phyloP scores from a whole-genome alignment of 257 asterid species.

The Jasminum sambac region DNA sequence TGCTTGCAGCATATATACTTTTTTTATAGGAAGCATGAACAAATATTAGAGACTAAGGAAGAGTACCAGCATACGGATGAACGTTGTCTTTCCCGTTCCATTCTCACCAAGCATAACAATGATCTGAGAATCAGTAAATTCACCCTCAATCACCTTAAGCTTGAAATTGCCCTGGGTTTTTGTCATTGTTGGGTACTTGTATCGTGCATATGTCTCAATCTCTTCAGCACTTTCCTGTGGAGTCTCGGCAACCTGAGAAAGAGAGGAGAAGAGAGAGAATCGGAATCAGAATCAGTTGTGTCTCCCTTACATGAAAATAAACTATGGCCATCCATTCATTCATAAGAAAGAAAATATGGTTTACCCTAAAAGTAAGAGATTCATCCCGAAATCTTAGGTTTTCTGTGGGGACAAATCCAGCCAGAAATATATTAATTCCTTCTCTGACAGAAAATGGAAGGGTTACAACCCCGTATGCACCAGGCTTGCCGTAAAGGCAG shows the following conservation, averaged over 20 bases:
- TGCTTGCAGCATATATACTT: too few species aligned
- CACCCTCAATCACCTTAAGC: slow-evolving; percentile 93
- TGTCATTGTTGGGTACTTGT: slow-evolving; percentile 83
- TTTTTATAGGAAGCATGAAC: not conserved
- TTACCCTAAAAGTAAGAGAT: slow-evolving; percentile 87
- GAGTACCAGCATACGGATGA: slow-evolving; percentile 90
- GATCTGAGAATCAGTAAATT: slow-evolving; percentile 98
- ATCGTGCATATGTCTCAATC: slow-evolving; percentile 83
- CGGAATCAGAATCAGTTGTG: slow-evolving; percentile 4
- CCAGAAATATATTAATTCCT: slow-evolving; percentile 91
- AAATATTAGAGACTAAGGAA: slow-evolving; percentile 11
- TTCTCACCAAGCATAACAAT: slow-evolving; percentile 99
- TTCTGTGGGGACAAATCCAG: slow-evolving; percentile 97
- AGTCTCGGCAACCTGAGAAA: slow-evolving; percentile 83
- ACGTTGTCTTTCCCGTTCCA: slow-evolving; percentile 98
- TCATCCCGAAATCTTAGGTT: slow-evolving; percentile 90
- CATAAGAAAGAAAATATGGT: slow-evolving; percentile 11
- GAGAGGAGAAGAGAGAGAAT: too few species aligned
- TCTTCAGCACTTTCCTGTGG: slow-evolving; percentile 94
- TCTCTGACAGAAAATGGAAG: slow-evolving; percentile 97
- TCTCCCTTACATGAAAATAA: slow-evolving; percentile 9
- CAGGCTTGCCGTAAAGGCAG: slow-evolving; percentile 96
- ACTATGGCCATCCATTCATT: not conserved
- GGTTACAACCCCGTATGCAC: slow-evolving; percentile 97
- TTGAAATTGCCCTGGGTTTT: slow-evolving; percentile 94